Percentiles rank a stretch among this genome's conserved stretches.
These are phyloP conservation scores for Metschnikowia lochheadii DNA, from an alignment of 805 yeast genomes.

Conservation along the genomic window DNA sequence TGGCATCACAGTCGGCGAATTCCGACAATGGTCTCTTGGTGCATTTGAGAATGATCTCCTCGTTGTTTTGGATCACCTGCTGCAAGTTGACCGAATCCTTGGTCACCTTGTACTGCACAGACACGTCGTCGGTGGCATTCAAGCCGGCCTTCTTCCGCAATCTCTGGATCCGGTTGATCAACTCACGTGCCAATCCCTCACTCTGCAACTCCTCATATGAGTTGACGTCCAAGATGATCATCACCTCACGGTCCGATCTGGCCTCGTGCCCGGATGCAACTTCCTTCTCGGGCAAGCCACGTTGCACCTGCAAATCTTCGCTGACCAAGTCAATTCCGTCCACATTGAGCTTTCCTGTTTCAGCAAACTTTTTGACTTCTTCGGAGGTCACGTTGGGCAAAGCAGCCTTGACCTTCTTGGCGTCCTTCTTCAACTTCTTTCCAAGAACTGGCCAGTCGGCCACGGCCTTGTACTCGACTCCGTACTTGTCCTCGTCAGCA, in stretches of 20 bases:
- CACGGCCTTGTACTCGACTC: constrained; percentile 87
- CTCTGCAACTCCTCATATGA: constrained; percentile 82
- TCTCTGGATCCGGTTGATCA: constrained; percentile 95
- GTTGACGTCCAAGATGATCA: constrained; percentile 83
- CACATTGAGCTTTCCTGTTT: constrained; percentile 71
- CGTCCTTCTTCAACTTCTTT: constrained; percentile 92
- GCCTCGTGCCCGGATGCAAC: constrained; percentile 73
- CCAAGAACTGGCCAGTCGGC: constrained; percentile 99
- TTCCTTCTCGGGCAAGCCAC: constrained; percentile 75
- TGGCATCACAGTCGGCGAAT: constrained; percentile 39
- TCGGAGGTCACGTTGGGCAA: constrained; percentile 77
- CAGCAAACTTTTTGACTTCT: constrained; percentile 73
- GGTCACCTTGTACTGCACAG: constrained; percentile 70
- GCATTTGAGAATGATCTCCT: constrained; percentile 68
- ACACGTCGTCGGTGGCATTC: constrained; percentile 91
- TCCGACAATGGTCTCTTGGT: constrained; percentile 61
- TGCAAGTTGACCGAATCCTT: constrained; percentile 66
- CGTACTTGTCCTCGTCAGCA: constrained; percentile 84
- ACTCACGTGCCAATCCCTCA: constrained; percentile 95
- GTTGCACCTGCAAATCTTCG: constrained; percentile 86
- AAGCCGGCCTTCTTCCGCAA: constrained; percentile 94
- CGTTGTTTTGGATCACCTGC: constrained; percentile 58
- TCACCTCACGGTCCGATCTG: constrained; percentile 84
- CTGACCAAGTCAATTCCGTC: constrained; percentile 83
- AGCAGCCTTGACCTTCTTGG: constrained; percentile 90